Conservation (phyloP, 2,329 filamentous ascomycete species). For the Periconia macrospinosa region DNA sequence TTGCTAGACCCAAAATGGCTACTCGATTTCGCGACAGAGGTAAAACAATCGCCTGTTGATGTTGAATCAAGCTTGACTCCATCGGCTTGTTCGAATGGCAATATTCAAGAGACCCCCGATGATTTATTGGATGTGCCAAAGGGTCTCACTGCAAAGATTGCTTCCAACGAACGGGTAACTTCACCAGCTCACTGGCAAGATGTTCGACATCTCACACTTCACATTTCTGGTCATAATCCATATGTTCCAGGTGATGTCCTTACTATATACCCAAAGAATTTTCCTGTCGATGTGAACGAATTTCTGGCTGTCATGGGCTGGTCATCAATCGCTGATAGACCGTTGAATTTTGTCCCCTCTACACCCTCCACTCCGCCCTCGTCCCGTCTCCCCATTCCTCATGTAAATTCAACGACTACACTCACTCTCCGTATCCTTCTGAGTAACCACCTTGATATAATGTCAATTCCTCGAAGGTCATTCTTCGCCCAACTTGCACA, state of each 20-base stretch:
- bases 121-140: conserved; percentile 61
- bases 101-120: conserved; percentile 31
- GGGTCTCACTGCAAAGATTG: conserved; percentile 60
- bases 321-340: conserved; percentile 69
- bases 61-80: background rate
- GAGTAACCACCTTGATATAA: conserved; percentile 83
- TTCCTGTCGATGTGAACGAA: conserved; percentile 73
- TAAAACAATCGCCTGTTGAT: conserved; percentile 3
- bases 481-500: conserved; percentile 81
- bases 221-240: conserved; percentile 44
- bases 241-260: conserved; percentile 78
- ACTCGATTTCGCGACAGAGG: conserved; percentile 46
- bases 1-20: conserved; percentile 77
- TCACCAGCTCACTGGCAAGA: conserved; percentile 86
- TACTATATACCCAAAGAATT: conserved; percentile 85
- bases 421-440: conserved; percentile 75
- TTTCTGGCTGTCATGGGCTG: conserved; percentile 81
- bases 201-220: conserved; percentile 76
- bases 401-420: conserved; percentile 41
- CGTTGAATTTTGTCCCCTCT: conserved; percentile 57
- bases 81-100: conserved; percentile 3
- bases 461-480: conserved; percentile 80
- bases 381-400: conserved; percentile 42
- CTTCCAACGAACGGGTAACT: conserved; percentile 73
- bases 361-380: conserved; percentile 35